Conservation (phyloP, 768 basidiomycete species). For the Lepiota venenata region DNA sequence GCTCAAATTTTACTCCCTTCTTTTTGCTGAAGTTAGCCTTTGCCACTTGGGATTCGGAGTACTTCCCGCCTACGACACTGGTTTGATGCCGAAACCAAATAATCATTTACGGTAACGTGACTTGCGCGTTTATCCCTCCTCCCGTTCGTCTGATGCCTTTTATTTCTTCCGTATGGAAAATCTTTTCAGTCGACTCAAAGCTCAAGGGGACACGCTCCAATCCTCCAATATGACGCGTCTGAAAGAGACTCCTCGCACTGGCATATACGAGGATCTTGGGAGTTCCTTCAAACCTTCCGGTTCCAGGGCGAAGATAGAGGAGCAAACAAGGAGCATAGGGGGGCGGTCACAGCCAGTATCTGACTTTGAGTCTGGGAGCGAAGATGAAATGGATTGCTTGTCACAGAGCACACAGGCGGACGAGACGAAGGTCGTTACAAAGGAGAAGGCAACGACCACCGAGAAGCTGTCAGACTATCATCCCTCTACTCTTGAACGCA, state of each 20-base stretch:
- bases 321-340: neutral
- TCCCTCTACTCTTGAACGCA: slow-evolving; percentile 2
- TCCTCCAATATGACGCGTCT: neutral
- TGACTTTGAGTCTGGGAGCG: slow-evolving; percentile 3
- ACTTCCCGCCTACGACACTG: too few relatives aligned
- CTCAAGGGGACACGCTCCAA: neutral
- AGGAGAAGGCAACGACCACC: slow-evolving; percentile 12
- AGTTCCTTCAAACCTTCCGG: neutral
- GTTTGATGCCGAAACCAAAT: neutral
- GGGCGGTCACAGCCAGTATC: neutral
- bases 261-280: slow-evolving; percentile 8
- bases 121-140: neutral
- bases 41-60: too few relatives aligned
- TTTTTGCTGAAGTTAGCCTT: too few relatives aligned
- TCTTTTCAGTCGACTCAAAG: neutral
- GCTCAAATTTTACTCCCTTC: too few relatives aligned
- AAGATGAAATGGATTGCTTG: slow-evolving; percentile 21
- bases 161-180: neutral
- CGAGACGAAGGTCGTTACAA: slow-evolving; percentile 13
- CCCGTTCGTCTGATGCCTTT: neutral
- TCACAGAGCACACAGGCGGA: slow-evolving; percentile 12
- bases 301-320: neutral
- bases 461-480: slow-evolving; percentile 7
- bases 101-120: slow-evolving; percentile 8
- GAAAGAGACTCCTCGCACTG: neutral